phyloP scores from a whole-genome alignment of 441 rosid genomes.

The Rhodomyrtus psidioides region DNA sequence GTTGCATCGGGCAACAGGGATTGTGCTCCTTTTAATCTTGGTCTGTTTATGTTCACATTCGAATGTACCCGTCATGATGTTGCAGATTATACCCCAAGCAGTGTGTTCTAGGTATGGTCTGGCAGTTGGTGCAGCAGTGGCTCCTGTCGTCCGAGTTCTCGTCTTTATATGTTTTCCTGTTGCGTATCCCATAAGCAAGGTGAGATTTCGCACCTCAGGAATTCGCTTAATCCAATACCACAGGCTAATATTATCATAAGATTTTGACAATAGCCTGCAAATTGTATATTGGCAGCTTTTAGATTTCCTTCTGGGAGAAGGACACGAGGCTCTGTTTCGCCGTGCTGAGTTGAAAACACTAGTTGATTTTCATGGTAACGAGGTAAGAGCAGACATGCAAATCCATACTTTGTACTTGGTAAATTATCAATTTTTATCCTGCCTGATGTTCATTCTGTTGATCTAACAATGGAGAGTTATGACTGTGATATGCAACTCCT shows the following conservation, averaged over 20 bases:
- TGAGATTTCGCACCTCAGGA: neutral
- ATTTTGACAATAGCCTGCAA: neutral
- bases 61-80: neutral
- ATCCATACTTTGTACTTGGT: neutral
- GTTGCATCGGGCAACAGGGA: neutral
- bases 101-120: constrained; percentile 79
- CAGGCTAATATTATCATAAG: neutral
- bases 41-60: neutral
- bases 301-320: constrained; percentile 58
- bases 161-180: constrained; percentile 77
- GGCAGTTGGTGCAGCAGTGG: constrained; percentile 78
- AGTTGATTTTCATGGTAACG: constrained; percentile 64
- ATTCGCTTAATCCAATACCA: neutral
- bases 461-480: neutral
- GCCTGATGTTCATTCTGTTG: too few species aligned
- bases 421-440: neutral
- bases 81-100: constrained; percentile 81
- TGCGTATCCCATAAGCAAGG: constrained; percentile 97
- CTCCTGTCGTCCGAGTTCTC: constrained; percentile 69
- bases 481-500: neutral
- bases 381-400: constrained; percentile 25
- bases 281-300: constrained; percentile 30
- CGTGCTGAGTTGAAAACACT: constrained; percentile 93
- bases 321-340: constrained; percentile 66
- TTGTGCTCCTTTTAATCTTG: neutral